These are phyloP conservation scores for Penicillium italicum DNA, from an alignment of 2,329 filamentous ascomycete genomes.

Conservation along the genomic window DNA sequence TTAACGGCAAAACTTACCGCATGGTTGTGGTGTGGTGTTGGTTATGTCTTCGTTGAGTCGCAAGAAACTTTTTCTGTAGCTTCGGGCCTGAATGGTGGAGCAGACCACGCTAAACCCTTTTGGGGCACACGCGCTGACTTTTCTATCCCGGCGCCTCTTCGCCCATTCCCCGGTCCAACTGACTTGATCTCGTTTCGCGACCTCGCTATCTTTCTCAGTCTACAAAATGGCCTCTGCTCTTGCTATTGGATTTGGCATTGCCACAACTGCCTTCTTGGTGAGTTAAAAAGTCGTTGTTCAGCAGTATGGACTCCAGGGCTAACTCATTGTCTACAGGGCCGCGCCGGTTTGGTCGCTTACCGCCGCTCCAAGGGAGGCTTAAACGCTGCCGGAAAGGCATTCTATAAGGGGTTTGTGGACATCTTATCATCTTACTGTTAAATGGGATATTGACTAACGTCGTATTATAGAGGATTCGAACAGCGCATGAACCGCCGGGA, in stretches of 20 bases:
- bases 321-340: slow-evolving; percentile 59
- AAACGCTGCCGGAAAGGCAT: slow-evolving; percentile 80
- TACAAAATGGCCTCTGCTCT: slow-evolving; percentile 43
- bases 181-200: slow-evolving; percentile 6
- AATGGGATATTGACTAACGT: slow-evolving; percentile 3
- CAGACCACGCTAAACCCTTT: slow-evolving; percentile 34
- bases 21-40: slow-evolving; percentile 24
- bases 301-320: not conserved
- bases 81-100: slow-evolving; percentile 25
- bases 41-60: slow-evolving; percentile 18
- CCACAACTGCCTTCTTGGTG: slow-evolving; percentile 73
- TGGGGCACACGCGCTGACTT: slow-evolving; percentile 35
- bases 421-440: not conserved
- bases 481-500: slow-evolving; percentile 88
- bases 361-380: slow-evolving; percentile 68
- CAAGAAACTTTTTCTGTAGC: slow-evolving; percentile 27
- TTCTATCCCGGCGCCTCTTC: slow-evolving; percentile 30
- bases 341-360: slow-evolving; percentile 85
- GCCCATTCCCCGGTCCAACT: slow-evolving; percentile 4
- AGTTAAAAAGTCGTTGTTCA: slow-evolving; percentile 28
- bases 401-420: slow-evolving; percentile 72
- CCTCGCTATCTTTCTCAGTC: not conserved
- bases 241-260: slow-evolving; percentile 46
- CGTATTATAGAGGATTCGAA: slow-evolving; percentile 70
- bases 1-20: slow-evolving; percentile 18